These are phyloP conservation scores for Cryptococcus wingfieldii DNA, from an alignment of 1,284 basidiomycete genomes.

Conservation along the genomic window DNA sequence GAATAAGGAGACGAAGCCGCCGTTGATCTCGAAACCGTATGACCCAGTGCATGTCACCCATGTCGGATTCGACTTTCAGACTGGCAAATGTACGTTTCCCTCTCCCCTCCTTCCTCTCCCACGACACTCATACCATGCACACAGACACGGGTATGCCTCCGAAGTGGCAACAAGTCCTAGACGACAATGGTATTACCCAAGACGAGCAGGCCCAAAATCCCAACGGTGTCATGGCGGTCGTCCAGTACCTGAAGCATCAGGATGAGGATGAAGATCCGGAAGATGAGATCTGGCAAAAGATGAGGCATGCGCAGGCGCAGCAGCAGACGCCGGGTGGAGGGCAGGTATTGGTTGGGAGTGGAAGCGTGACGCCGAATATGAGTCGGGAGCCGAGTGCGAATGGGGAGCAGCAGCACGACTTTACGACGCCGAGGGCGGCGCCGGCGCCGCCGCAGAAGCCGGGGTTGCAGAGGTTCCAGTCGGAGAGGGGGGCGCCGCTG, in stretches of 20 bases:
- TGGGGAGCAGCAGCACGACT: conserved; percentile 1
- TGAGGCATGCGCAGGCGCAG: conserved; percentile 48
- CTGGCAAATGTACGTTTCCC: conserved; percentile 68
- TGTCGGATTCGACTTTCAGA: conserved; percentile 98
- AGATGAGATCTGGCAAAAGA: conserved; percentile 72
- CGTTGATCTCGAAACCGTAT: conserved; percentile 93
- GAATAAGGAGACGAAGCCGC: conserved; percentile 59
- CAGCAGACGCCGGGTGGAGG: not conserved
- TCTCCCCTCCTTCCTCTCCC: not conserved
- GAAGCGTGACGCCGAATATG: conserved; percentile 15
- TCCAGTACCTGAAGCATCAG: conserved; percentile 71
- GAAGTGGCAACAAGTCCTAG: conserved; percentile 97
- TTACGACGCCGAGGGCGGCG: conserved; percentile 38
- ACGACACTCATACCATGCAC: not conserved
- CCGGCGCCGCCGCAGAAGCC: conserved; percentile 34
- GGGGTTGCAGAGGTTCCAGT: conserved; percentile 9
- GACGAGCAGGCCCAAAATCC: conserved; percentile 97
- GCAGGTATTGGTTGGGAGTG: not conserved
- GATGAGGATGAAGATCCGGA: conserved; percentile 46
- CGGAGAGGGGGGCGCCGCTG: conserved; percentile 29
- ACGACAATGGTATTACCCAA: conserved; percentile 92
- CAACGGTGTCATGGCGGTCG: conserved; percentile 93
- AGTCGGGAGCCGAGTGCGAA: conserved; percentile 43
- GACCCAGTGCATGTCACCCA: conserved; percentile 99
- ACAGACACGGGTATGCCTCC: conserved; percentile 85